Evolutionary conservation across 192 early-diverging fungal genomes (phyloP).

Genomic region (Entomortierella beljakovae): DNA sequence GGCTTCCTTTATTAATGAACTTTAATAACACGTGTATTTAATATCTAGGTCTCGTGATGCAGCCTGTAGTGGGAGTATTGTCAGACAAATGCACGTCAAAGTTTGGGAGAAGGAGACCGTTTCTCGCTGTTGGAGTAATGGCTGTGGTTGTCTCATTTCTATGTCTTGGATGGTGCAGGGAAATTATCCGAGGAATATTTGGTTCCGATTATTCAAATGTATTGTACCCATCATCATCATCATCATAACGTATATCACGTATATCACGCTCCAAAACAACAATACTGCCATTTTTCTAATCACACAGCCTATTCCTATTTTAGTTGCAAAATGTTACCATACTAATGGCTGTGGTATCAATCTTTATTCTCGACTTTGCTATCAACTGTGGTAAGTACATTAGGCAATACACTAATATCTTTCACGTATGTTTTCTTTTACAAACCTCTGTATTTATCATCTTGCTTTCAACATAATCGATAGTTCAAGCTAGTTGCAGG

Average conservation of each 20-base stretch:
- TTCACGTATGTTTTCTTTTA: no score
- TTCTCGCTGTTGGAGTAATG: constrained; percentile 80
- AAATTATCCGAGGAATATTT: constrained; percentile 65
- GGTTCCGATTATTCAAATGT: constrained; percentile 37
- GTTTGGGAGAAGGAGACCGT: constrained; percentile 87
- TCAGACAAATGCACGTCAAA: constrained; percentile 81
- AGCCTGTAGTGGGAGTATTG: constrained; percentile 86
- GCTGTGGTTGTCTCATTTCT: constrained; percentile 71
- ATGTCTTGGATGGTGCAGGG: constrained; percentile 83
- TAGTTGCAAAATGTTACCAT: constrained; percentile 58
- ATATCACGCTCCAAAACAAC: neutral
- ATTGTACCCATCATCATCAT: constrained; percentile 5
- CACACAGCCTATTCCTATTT: neutral
- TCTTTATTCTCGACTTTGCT: constrained; percentile 94
- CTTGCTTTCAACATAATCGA: neutral
- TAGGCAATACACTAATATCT: no score
- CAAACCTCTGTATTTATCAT: no score
- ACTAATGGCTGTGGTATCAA: constrained; percentile 78
- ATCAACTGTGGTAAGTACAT: constrained; percentile 82
- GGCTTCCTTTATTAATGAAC: no score
- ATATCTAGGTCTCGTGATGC: constrained; percentile 71
- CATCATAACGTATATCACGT: constrained; percentile 13
- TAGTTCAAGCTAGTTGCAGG: constrained; percentile 87
- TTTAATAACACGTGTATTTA: no score
- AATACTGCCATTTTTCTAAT: neutral